Base-by-base conservation (phyloP, 1,284 basidiomycete species). In the Ustilago nuda region DNA sequence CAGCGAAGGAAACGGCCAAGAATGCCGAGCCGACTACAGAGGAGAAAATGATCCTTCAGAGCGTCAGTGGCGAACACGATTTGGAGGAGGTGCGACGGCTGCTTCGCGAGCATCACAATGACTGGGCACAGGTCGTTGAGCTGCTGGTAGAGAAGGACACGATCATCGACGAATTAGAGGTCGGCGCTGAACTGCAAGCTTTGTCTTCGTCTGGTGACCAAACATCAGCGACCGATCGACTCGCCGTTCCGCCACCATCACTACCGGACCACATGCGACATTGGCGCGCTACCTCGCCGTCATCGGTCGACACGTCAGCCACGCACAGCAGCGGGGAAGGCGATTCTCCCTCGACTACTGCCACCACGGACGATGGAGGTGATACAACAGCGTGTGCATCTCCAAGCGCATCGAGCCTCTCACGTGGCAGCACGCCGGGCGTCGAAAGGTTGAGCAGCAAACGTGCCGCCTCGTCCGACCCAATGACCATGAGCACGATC, bases 231-330 rank as follows among this genome's bases (percentile, higher is more conserved):
- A 36, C 53, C 7, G 66, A 68, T 50, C 62, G 65, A 37, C 59
- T 66, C 15, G 45, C 51, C 8, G 59, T 69, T 19, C 61, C 61
- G 17, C 75, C 76, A 13, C 72, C 68, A 43, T 64, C 69, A 15
- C 63, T 80, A 15, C 77, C 79, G 19, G 79, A 80, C 48, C 79
- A 79, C 45, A 67, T 80, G 66, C 73, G 79, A 11, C 76, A 74
- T 43, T 80, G 77, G 73, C 63, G 79, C 13, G 79, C 79, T 17
- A 68, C 73, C 13, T 78, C 76, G 46, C 77, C 79, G n/a, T 72
- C 79, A 8, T 80, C 79, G 8, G 79, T 80, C 45, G 79, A 80
- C 60, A 80, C 79, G 1, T 69, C 71, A 17, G 77, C 66, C n/a
- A 79, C 77, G 4, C 70, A 74, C 58, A 76, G 74, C 56, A 79